phyloP scores from a whole-genome alignment of 306 rosid genomes.

The Clitoria ternatea region DNA sequence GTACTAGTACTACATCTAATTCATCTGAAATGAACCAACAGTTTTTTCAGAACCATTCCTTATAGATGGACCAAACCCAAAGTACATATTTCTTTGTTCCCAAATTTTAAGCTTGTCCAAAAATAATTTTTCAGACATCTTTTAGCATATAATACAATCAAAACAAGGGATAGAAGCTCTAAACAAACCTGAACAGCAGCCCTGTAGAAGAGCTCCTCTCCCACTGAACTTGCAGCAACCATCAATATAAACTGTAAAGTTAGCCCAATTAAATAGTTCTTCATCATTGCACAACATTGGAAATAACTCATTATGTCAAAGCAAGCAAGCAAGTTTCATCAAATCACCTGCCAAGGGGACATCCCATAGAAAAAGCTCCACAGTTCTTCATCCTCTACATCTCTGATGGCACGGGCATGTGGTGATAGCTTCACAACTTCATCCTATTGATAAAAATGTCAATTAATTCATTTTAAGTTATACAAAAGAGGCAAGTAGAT shows the following conservation, averaged over 20 bases:
- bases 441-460: constrained; percentile 47
- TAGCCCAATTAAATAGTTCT: constrained; percentile 3
- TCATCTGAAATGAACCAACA: background rate
- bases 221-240: constrained; percentile 96
- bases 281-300: constrained; percentile 21
- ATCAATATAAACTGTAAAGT: constrained; percentile 71
- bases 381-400: constrained; percentile 94
- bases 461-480: constrained; percentile 1
- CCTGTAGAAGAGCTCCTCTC: constrained; percentile 97
- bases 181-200: constrained; percentile 97
- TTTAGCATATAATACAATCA: background rate
- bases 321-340: background rate
- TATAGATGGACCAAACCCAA: background rate
- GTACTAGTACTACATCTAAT: background rate
- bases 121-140: background rate
- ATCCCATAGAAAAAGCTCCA: constrained; percentile 95
- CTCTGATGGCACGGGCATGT: constrained; percentile 97
- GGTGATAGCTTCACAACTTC: constrained; percentile 96
- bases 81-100: background rate
- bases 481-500: background rate
- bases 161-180: constrained; percentile 6
- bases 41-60: background rate
- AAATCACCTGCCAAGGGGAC: constrained; percentile 92
- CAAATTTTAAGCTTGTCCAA: background rate
- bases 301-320: background rate